A percentile compares a stretch with the other conserved stretches of the same genome.
These are phyloP conservation scores for Trebouxia sp. DNA, from an alignment of 139 green algal species.

Conservation along the genomic window DNA sequence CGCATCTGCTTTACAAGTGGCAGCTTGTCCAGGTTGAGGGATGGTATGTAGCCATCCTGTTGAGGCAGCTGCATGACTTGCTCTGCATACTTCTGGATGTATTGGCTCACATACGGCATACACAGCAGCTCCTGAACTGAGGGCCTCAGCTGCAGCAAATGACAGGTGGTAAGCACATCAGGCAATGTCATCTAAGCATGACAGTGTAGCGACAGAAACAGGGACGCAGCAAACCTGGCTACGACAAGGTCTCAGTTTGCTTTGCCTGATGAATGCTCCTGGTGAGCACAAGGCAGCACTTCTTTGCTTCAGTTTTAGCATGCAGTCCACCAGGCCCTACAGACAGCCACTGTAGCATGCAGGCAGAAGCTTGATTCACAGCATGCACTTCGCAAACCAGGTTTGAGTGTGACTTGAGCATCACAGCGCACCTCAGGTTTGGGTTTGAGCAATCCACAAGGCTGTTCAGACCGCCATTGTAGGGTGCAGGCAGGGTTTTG, in stretches of 20 bases:
- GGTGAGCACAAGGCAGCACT: background rate
- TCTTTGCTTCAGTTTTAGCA: background rate
- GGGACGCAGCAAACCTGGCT: too few relatives aligned
- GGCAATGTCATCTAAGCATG: too few relatives aligned
- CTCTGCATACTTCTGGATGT: constrained; percentile 21
- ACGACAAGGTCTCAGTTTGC: too few relatives aligned
- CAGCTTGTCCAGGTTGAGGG: constrained; percentile 4
- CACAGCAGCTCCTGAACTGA: constrained; percentile 28
- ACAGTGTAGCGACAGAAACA: too few relatives aligned
- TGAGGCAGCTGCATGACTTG: constrained; percentile 24
- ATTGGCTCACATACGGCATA: constrained; percentile 22
- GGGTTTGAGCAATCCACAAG: background rate
- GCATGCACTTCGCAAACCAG: background rate
- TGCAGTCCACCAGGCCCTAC: too few relatives aligned
- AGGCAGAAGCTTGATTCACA: background rate
- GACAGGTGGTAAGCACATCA: background rate
- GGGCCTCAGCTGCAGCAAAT: constrained; percentile 12
- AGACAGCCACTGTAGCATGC: background rate
- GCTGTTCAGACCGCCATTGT: background rate
- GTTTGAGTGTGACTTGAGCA: background rate
- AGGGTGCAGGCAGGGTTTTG: too few relatives aligned
- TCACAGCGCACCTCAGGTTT: background rate
- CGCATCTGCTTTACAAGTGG: constrained; percentile 7
- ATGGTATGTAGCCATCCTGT: background rate
- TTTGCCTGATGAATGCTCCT: too few relatives aligned